phyloP scores from a whole-genome alignment of 2,329 filamentous ascomycete species.

The Bipolaris cookei region DNA sequence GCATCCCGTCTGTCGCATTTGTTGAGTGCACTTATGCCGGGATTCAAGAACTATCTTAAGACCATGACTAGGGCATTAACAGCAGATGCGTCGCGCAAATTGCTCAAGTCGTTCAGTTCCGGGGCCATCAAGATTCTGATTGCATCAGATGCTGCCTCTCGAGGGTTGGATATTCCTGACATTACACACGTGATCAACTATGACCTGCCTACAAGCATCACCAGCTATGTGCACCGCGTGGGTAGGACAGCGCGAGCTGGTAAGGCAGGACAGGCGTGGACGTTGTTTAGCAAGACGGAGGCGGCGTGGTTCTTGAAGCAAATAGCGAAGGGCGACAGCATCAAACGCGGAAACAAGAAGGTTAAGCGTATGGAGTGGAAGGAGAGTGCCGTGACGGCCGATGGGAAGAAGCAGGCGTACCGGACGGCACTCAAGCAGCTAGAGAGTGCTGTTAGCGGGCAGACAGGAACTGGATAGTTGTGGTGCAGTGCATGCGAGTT shows the following conservation, averaged over 20 bases:
- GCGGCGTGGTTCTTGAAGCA: conserved; percentile 91
- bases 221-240: conserved; percentile 88
- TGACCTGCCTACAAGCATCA: conserved; percentile 81
- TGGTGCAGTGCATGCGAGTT: neutral
- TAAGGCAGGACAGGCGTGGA: conserved; percentile 79
- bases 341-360: conserved; percentile 55
- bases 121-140: conserved; percentile 76
- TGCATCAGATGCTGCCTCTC: conserved; percentile 90
- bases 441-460: conserved; percentile 63
- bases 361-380: conserved; percentile 55
- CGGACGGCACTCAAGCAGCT: conserved; percentile 65
- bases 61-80: conserved; percentile 80
- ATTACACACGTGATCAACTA: conserved; percentile 92
- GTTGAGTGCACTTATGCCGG: conserved; percentile 69
- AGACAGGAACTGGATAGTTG: conserved; percentile 17
- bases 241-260: conserved; percentile 88
- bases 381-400: conserved; percentile 49
- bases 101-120: conserved; percentile 68
- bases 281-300: conserved; percentile 80
- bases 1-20: conserved; percentile 86
- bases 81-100: conserved; percentile 71
- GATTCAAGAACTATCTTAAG: conserved; percentile 63
- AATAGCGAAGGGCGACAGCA: conserved; percentile 66
- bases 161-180: conserved; percentile 81
- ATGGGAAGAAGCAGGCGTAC: conserved; percentile 52